Evolutionary conservation across 1,284 basidiomycete genomes (phyloP).

Genomic region (Rhodotorula sp.): DNA sequence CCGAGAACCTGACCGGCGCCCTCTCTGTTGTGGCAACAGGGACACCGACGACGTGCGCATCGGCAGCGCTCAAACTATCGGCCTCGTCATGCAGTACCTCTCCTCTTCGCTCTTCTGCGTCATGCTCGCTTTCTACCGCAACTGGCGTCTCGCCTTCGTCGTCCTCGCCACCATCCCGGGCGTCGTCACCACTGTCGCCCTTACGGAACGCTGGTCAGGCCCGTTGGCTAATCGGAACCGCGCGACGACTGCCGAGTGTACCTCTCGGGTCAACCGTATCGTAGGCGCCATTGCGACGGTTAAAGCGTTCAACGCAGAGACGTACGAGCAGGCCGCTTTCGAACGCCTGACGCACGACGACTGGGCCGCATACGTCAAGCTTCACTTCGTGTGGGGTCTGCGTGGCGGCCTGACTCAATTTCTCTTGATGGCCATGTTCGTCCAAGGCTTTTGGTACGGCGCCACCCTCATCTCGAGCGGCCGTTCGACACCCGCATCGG

Average conservation of each 20-base stretch:
- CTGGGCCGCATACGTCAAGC: conserved; percentile 55
- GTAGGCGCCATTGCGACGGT: conserved; percentile 80
- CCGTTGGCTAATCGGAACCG: conserved; percentile 71
- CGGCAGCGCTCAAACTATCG: conserved; percentile 73
- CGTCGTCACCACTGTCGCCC: conserved; percentile 68
- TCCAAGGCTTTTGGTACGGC: conserved; percentile 96
- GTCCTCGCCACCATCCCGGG: conserved; percentile 87
- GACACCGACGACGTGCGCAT: conserved; percentile 91
- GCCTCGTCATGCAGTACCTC: conserved; percentile 73
- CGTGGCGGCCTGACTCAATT: conserved; percentile 70
- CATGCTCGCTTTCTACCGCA: conserved; percentile 73
- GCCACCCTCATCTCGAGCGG: conserved; percentile 76
- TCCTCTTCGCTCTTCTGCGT: conserved; percentile 77
- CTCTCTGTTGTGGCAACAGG: conserved; percentile 52
- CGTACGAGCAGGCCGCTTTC: conserved; percentile 60
- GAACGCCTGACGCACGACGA: conserved; percentile 56
- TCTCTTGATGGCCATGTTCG: conserved; percentile 85
- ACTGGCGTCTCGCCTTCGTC: conserved; percentile 82
- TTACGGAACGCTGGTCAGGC: conserved; percentile 65
- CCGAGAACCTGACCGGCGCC: not conserved
- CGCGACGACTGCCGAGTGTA: conserved; percentile 64
- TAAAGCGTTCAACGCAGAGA: conserved; percentile 88
- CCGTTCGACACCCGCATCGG: conserved; percentile 65
- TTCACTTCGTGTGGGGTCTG: conserved; percentile 70
- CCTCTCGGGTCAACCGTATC: conserved; percentile 75